Base-by-base conservation (phyloP, 2,329 filamentous ascomycete species). In the Claviceps sp. region DNA sequence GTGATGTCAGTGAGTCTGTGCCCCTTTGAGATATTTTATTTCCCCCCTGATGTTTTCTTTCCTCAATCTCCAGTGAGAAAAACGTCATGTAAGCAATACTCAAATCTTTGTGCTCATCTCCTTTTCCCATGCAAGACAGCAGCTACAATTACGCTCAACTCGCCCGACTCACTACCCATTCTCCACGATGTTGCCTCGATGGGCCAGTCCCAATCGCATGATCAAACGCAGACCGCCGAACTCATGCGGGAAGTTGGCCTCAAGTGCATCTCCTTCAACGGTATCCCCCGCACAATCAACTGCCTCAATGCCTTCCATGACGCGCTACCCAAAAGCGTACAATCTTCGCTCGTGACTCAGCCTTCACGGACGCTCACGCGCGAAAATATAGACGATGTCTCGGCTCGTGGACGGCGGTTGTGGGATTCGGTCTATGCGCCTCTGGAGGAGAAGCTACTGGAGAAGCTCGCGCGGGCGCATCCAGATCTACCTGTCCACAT, bases 81-180 rank as follows among this genome's bases (percentile, higher is more conserved):
- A 9, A 16, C 13, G 2, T 20, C 20, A 4, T 43, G 40, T 43
- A 13, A 16, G 40, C 13, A 43, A 8, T 6, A 22, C 14, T 5
- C 9, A 22, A 4, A 11, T 6, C 3, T 14, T 43, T 43, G 3
- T 45, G 43, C 23, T 45, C 4, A n/a, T 45, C 17, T 26, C 23
- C 34, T 11, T 17, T 20, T 37, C 13, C 17, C 14, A 8, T 29
- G 5, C 4, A 13, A 88, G 82, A 85, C 87, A 1, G 88, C 87
- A 36, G 83, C 87, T 17, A 88, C 86, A 1, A 86, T 91, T 70
- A 93, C 88, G 1, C 80, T 93, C 72, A 93, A 94, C 71, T 89
- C 86, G 1, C 87, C 87, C 23, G 83, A 86, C 52, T 85, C 86
- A 3, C 78, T 91, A 57, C 69, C 78, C 4, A 68, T 76, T 22